Conservation (phyloP, 345 rosid species). For the Populus ilicifolia region DNA sequence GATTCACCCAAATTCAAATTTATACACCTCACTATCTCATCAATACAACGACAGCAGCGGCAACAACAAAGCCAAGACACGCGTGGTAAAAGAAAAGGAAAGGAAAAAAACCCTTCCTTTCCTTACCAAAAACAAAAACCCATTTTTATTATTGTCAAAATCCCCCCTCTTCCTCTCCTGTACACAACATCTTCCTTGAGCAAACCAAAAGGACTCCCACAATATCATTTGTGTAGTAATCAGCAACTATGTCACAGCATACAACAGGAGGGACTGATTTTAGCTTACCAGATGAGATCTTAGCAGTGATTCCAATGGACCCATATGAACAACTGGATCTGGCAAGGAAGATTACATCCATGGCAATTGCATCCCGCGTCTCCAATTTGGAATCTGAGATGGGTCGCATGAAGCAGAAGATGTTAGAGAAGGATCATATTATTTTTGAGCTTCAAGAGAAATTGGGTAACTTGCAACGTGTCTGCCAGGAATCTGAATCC, state of each 20-base stretch:
- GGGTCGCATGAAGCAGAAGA: conserved; percentile 44
- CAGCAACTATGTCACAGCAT: conserved; percentile 24
- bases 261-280: conserved; percentile 46
- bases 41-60: too few species aligned
- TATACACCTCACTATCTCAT: background rate
- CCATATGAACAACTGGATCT: conserved; percentile 94
- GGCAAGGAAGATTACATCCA: conserved; percentile 91
- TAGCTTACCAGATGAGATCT: conserved; percentile 61
- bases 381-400: conserved; percentile 71
- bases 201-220: too few species aligned
- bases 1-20: background rate
- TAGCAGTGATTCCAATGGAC: conserved; percentile 77
- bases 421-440: conserved; percentile 61
- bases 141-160: too few species aligned
- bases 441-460: conserved; percentile 57
- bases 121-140: too few species aligned
- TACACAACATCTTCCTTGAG: background rate
- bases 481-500: conserved; percentile 53
- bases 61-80: too few species aligned
- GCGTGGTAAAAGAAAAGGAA: too few species aligned
- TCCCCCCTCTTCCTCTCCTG: background rate
- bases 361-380: conserved; percentile 93
- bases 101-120: too few species aligned
- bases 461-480: conserved; percentile 45
- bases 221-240: conserved; percentile 31